Evolutionary conservation across 192 early-diverging fungal genomes (phyloP).

Genomic region (Coemansia guatemalensis): DNA sequence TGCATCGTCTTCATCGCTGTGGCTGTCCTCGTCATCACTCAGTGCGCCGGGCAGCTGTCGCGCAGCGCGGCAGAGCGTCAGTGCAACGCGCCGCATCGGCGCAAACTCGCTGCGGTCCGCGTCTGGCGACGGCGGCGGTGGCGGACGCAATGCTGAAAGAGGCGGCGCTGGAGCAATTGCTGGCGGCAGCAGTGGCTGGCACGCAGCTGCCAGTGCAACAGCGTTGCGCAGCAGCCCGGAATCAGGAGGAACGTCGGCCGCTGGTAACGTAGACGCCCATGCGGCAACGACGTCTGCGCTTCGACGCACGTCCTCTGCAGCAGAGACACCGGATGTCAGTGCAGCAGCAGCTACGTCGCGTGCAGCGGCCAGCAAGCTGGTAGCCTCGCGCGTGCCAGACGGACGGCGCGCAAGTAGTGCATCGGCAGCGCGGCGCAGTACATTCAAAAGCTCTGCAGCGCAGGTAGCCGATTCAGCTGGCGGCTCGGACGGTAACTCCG

Average conservation of each 20-base stretch:
- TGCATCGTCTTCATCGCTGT: slow-evolving; percentile 20
- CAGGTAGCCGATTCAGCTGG: background rate
- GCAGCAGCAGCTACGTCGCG: background rate
- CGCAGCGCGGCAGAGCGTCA: slow-evolving; percentile 21
- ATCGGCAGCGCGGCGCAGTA: slow-evolving; percentile 14
- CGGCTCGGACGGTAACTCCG: background rate
- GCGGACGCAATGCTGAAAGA: background rate
- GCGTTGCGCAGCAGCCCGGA: slow-evolving; percentile 13
- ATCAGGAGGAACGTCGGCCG: slow-evolving; percentile 26
- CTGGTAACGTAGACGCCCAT: slow-evolving; percentile 16
- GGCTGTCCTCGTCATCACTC: background rate
- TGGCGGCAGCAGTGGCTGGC: slow-evolving; percentile 30
- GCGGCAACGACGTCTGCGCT: slow-evolving; percentile 8
- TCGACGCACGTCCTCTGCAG: background rate
- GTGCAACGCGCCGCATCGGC: slow-evolving; percentile 14
- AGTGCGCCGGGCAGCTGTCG: slow-evolving; percentile 6
- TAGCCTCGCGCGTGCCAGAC: slow-evolving; percentile 14
- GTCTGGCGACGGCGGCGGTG: background rate
- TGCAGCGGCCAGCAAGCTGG: slow-evolving; percentile 8
- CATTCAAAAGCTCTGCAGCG: slow-evolving; percentile 4
- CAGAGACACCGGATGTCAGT: background rate
- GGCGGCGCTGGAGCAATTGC: background rate
- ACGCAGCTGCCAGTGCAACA: slow-evolving; percentile 6
- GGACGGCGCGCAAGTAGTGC: slow-evolving; percentile 20
- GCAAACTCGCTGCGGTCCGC: slow-evolving; percentile 27